Conservation (phyloP, 257 asterid species). For the Plantago elongata region DNA sequence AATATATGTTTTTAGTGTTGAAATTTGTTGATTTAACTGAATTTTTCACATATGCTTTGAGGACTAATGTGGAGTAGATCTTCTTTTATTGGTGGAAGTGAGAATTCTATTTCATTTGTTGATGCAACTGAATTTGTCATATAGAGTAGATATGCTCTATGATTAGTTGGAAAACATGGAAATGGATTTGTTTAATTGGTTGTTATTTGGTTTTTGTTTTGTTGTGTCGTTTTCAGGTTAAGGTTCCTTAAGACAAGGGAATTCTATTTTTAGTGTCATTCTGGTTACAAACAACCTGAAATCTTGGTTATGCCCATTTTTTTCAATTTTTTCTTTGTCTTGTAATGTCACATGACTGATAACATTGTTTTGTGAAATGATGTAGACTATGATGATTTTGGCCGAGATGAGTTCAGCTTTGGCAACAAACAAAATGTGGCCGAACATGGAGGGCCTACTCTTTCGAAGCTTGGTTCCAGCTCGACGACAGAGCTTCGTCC, state of each 20-base stretch:
- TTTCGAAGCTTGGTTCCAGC: slow-evolving; percentile 83
- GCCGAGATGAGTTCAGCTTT: slow-evolving; percentile 50
- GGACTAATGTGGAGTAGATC: slow-evolving; percentile 11
- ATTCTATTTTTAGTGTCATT: slow-evolving; percentile 28
- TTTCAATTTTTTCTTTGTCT: slow-evolving; percentile 30
- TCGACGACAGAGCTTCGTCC: slow-evolving; percentile 88
- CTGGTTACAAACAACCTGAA: slow-evolving; percentile 28
- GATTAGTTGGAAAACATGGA: background rate
- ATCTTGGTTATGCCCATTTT: slow-evolving; percentile 17
- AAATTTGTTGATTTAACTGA: too few species aligned
- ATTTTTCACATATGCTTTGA: background rate
- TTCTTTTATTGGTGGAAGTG: slow-evolving; percentile 22
- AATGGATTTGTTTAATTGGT: slow-evolving; percentile 18
- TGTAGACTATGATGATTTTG: slow-evolving; percentile 81
- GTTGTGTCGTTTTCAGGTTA: slow-evolving; percentile 20
- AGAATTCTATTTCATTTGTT: slow-evolving; percentile 16
- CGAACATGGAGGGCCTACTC: slow-evolving; percentile 48
- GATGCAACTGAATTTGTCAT: slow-evolving; percentile 36
- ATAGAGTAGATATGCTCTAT: slow-evolving; percentile 12
- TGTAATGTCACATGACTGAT: slow-evolving; percentile 29
- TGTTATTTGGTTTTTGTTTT: slow-evolving; percentile 25
- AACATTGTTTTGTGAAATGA: background rate
- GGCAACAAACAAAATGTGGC: slow-evolving; percentile 41
- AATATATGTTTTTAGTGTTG: too few species aligned
- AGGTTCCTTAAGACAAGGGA: slow-evolving; percentile 26